Conservation (phyloP, 306 rosid species). For the Adenanthera pavonina region DNA sequence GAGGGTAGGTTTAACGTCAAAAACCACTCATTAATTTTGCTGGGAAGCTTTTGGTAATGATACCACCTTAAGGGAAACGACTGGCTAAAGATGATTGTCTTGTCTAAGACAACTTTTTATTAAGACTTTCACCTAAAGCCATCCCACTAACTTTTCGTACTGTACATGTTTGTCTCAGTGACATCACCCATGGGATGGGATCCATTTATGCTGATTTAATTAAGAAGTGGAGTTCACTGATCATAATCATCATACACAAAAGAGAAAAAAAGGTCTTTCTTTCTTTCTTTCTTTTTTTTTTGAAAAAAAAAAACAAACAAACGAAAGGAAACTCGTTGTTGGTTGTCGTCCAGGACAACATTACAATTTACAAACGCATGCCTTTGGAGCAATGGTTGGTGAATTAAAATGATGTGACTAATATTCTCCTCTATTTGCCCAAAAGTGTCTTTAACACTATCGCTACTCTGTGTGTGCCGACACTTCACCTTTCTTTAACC, state of each 20-base stretch:
- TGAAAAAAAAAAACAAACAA: too few species aligned
- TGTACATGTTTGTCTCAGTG: not conserved
- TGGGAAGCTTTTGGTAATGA: slow-evolving; percentile 23
- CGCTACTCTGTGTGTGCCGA: slow-evolving; percentile 1
- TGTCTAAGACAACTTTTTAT: slow-evolving; percentile 17
- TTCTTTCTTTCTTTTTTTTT: too few species aligned
- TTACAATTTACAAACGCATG: not conserved
- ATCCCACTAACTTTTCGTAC: slow-evolving; percentile 25
- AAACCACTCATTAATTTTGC: not conserved
- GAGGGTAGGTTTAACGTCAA: not conserved
- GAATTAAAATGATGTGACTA: slow-evolving; percentile 18
- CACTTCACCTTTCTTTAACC: not conserved
- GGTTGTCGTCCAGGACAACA: not conserved
- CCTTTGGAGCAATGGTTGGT: not conserved
- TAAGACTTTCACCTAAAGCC: slow-evolving; percentile 5
- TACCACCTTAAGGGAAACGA: slow-evolving; percentile 44
- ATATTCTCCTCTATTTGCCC: not conserved
- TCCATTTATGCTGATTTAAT: too few species aligned
- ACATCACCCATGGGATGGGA: slow-evolving; percentile 2
- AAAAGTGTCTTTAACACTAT: not conserved
- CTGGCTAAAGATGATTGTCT: slow-evolving; percentile 25
- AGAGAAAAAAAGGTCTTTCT: too few species aligned
- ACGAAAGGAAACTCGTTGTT: not conserved
- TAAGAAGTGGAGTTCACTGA: not conserved
- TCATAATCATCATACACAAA: too few species aligned